phyloP scores from a whole-genome alignment of 225 moss, liverwort and hornwort species.

The Pseudoscleropodium purum region DNA sequence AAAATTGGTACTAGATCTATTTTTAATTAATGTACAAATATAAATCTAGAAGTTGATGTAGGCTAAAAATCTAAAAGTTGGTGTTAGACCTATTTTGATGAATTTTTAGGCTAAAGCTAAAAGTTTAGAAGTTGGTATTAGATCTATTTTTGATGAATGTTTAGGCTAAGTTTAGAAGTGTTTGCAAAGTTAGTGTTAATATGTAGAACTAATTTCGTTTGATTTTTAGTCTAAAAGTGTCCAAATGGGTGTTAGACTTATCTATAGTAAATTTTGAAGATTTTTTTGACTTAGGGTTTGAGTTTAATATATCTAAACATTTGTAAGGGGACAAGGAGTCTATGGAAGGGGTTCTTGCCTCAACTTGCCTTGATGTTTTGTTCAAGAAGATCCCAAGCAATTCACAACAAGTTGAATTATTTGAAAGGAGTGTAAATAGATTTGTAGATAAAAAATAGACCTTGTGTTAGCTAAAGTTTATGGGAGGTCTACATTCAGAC shows the following conservation, averaged over 20 bases:
- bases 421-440: not conserved
- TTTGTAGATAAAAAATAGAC: not conserved
- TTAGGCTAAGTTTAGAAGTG: rapidly evolving
- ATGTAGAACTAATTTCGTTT: not conserved
- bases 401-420: rapidly evolving
- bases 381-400: rapidly evolving
- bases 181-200: not conserved
- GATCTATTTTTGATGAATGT: not conserved
- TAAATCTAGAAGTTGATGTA: too few relatives aligned
- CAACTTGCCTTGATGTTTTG: rapidly evolving
- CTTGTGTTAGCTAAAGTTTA: rapidly evolving
- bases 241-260: not conserved
- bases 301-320: rapidly evolving
- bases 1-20: not conserved
- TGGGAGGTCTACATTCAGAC: rapidly evolving
- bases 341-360: rapidly evolving
- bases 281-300: not conserved
- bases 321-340: rapidly evolving
- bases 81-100: not conserved
- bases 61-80: too few relatives aligned
- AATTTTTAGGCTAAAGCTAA: too few relatives aligned
- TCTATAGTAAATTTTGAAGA: not conserved
- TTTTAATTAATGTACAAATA: not conserved
- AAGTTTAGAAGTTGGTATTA: not conserved
- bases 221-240: rapidly evolving